Percentiles rank a stretch among this genome's conserved stretches.
Evolutionary conservation across 495 filamentous ascomycete species (phyloP).

Genomic region (Neurospora tetraspora): DNA sequence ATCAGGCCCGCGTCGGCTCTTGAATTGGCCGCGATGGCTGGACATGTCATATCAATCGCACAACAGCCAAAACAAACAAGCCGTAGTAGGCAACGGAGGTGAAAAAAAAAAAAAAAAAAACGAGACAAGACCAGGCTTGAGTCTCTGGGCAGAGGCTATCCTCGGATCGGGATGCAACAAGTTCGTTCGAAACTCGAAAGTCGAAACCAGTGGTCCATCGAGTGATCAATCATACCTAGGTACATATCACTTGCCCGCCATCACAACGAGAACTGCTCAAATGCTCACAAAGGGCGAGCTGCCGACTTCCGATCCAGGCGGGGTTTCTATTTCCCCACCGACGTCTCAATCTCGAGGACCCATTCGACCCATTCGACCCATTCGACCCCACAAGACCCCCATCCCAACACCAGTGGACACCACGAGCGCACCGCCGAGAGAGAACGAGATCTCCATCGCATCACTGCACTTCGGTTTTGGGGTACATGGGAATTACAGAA

Average conservation of each 20-base stretch:
- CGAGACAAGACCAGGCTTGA: neutral
- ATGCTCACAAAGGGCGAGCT: slow-evolving; percentile 1
- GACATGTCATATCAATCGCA: neutral
- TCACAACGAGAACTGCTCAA: neutral
- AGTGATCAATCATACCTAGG: neutral
- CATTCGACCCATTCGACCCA: neutral
- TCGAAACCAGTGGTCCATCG: neutral
- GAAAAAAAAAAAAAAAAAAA: neutral
- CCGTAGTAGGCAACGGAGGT: neutral
- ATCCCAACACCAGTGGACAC: neutral
- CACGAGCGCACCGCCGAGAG: neutral
- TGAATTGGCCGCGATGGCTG: neutral
- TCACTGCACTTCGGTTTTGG: neutral
- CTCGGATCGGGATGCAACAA: neutral
- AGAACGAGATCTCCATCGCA: neutral
- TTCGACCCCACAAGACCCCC: slow-evolving; percentile 2
- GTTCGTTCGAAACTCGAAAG: neutral
- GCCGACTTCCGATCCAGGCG: slow-evolving; percentile 4
- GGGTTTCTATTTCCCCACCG: neutral
- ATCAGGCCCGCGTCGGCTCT: slow-evolving; percentile 12
- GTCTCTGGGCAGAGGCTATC: neutral
- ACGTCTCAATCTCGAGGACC: neutral
- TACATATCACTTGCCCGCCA: neutral
- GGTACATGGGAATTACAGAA: neutral
- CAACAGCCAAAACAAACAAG: neutral